phyloP scores from a whole-genome alignment of 495 filamentous ascomycete genomes.

The Aspergillus olivimuriae region DNA sequence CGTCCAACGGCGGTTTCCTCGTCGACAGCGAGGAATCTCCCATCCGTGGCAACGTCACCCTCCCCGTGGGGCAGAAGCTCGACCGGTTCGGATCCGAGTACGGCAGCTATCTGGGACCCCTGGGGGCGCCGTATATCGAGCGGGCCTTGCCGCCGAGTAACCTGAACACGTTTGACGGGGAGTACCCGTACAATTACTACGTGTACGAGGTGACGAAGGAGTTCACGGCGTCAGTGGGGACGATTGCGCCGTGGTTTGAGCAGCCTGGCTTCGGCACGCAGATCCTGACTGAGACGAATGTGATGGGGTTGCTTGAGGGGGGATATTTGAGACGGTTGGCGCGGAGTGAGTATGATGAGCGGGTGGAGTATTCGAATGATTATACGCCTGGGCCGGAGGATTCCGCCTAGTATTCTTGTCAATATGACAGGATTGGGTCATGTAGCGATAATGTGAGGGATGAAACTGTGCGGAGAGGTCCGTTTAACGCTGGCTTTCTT shows the following conservation, averaged over 20 bases:
- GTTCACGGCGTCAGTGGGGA: slow-evolving; percentile 40
- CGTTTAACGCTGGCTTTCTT: too few relatives aligned
- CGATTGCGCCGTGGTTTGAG: slow-evolving; percentile 51
- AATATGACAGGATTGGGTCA: too few relatives aligned
- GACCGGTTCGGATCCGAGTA: slow-evolving; percentile 50
- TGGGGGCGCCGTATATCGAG: slow-evolving; percentile 47
- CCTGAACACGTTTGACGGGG: slow-evolving; percentile 31
- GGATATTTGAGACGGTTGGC: slow-evolving; percentile 15
- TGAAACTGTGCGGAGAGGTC: too few relatives aligned
- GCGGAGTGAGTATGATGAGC: background rate
- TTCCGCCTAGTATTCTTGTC: too few relatives aligned
- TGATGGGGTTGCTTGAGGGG: slow-evolving; percentile 17
- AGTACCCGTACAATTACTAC: slow-evolving; percentile 49
- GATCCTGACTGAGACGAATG: slow-evolving; percentile 21
- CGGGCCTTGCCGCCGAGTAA: slow-evolving; percentile 47
- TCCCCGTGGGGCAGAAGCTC: slow-evolving; percentile 40
- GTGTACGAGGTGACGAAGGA: slow-evolving; percentile 43
- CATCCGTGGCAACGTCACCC: slow-evolving; percentile 41
- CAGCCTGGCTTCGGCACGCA: slow-evolving; percentile 53
- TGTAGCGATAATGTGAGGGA: too few relatives aligned
- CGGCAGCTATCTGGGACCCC: slow-evolving; percentile 38
- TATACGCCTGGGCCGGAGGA: background rate
- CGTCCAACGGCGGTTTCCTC: slow-evolving; percentile 37
- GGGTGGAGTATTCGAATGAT: background rate
- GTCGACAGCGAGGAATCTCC: slow-evolving; percentile 20